phyloP scores from a whole-genome alignment of 2,329 filamentous ascomycete species.

The Stemphylium vesicarium region DNA sequence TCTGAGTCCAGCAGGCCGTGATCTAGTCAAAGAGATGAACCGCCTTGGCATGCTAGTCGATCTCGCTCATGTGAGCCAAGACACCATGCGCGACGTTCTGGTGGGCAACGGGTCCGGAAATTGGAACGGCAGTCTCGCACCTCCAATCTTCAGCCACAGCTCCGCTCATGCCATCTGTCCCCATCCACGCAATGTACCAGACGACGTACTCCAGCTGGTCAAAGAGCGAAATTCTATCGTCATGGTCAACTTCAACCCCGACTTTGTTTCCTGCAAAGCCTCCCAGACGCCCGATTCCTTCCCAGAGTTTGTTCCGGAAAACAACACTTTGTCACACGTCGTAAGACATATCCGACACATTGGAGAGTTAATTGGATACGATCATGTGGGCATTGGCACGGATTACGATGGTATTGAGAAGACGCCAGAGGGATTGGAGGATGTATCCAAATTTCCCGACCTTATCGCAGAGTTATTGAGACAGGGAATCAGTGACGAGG shows the following conservation, averaged over 20 bases:
- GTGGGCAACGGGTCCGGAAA: constrained; percentile 57
- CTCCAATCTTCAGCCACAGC: constrained; percentile 88
- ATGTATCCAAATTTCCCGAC: constrained; percentile 82
- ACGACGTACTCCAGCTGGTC: constrained; percentile 79
- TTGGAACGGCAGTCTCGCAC: constrained; percentile 77
- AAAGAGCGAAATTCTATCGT: constrained; percentile 76
- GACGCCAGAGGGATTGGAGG: constrained; percentile 77
- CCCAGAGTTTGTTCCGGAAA: constrained; percentile 69
- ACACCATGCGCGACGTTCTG: constrained; percentile 86
- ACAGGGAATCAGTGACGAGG: constrained; percentile 74
- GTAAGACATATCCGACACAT: constrained; percentile 83
- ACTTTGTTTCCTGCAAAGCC: constrained; percentile 78
- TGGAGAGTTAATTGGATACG: constrained; percentile 81
- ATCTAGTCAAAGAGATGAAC: constrained; percentile 87
- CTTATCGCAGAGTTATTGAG: constrained; percentile 76
- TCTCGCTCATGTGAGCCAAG: constrained; percentile 76
- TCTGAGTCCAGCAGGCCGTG: constrained; percentile 71
- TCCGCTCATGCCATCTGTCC: constrained; percentile 81
- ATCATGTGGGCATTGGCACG: constrained; percentile 85
- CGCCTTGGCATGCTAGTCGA: constrained; percentile 94
- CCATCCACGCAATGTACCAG: constrained; percentile 88
- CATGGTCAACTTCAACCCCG: constrained; percentile 88
- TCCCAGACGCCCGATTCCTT: constrained; percentile 66
- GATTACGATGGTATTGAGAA: constrained; percentile 82
- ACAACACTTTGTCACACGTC: constrained; percentile 78